Evolutionary conservation across 768 basidiomycete species (phyloP), one percentile per base, ranked within the genome.

Genomic region (Phanerodontia chrysosporium): DNA sequence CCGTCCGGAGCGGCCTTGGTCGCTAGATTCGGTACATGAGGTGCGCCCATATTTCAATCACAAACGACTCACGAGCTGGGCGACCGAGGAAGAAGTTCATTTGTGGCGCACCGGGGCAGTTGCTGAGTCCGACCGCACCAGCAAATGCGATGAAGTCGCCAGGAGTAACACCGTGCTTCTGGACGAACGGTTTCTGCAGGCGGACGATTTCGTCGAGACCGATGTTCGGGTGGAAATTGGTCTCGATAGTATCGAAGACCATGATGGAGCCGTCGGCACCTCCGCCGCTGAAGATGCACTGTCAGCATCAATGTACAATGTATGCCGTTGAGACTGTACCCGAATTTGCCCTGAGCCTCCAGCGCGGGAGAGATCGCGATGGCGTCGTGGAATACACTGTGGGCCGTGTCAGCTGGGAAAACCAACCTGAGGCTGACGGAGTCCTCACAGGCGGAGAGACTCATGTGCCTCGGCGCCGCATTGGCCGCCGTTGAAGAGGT

Each of bases 101-200:
- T 18, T 72, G 73, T 7, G 78, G 78, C 16, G 76, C 76, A 62
- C 78, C 78, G 2, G 73, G 70, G 60, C 79, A 80, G 54, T 78
- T 79, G 36, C 68, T 65, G 21, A 76, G 67, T 48, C 73, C 75
- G 42, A 78, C 74, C 1, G 79, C 78, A 27, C 58, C 77, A 25
- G 80, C 79, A 59, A 81, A 76, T 58, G 78, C 75, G 45, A 82
- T 77, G 65, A 83, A 76, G 69, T 83, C 81, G 45, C 77, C 80
- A 36, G 75, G 54, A 24, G 29, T 66, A 44, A 78, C 70, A 61
- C 73, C 70, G 68, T 77, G 69, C 42, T 66, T 70, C 16, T 59
- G 57, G 24, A 75, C 58, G 68, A 80, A 72, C 3, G 74, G 72
- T 35, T 65, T 68, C 57, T 77, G 72, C 35, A 42, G 2, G 3